Base-by-base conservation (phyloP, 305 asterid genomes). In the Solanum aculeatissimum region DNA sequence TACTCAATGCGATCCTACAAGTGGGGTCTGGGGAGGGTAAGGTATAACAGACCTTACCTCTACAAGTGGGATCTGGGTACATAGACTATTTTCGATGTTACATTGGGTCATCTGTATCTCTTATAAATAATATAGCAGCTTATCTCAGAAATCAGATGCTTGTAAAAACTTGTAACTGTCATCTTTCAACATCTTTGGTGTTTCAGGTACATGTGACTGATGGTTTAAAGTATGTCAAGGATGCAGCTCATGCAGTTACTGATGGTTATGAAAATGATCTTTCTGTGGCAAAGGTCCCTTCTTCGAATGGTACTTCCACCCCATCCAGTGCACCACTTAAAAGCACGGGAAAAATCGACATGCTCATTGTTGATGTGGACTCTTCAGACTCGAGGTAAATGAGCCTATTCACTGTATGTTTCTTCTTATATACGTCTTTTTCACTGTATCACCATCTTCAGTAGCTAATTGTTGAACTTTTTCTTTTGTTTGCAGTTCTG, bases 311-410 rank as follows among this genome's bases (percentile, higher is more conserved):
- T 16, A 38, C 18, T 83, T 75, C 82, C 85, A 74, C 29, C 43
- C 7, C 7, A 9, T 84, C 88, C 58, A 83, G 40, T 83, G 88
- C 89, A 87, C 92, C 89, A 79, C 90, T 81, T 71, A 87, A 79
- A 87, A 86, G 69, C 83, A 68, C 85, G 51, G 21, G 72, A 75
- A 90, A 89, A 89, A 54, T 92, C 21, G 97, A 92, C 88, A 66
- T 92, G 83, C 98, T 97, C 87, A 90, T 95, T 80, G 92, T 97
- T 78, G 99, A 97, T 86, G 99, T 94, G 74, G 99, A 97, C 87
- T 93, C 99, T 86, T 87, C 98, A 71, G 98, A 97, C 86, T 86
- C 93, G 9, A 95, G 97, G 99, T 94, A 90, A 21, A 49, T 68
- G 86, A 74, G 83, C 15, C 19, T 32, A 32, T 78, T 78, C 83